A percentile compares a stretch with the other conserved stretches of the same genome.
phyloP scores from a whole-genome alignment of 441 rosid species.

The Kokia cookei region DNA sequence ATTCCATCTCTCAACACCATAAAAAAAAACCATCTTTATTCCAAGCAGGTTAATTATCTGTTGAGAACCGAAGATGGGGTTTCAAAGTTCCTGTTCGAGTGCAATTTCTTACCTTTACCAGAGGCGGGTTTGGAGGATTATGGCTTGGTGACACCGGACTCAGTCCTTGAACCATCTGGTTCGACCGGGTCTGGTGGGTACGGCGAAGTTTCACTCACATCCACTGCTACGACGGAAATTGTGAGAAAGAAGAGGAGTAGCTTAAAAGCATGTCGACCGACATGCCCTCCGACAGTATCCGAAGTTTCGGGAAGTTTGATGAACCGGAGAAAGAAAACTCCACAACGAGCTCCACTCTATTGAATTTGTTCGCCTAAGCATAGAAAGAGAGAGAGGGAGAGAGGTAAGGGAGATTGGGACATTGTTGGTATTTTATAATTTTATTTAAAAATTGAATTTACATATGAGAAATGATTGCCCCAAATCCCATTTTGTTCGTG shows the following conservation, averaged over 20 bases:
- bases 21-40: neutral
- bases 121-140: conserved; percentile 40
- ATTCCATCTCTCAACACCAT: too few species aligned
- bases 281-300: conserved; percentile 24
- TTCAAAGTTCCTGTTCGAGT: conserved; percentile 49
- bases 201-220: conserved; percentile 42
- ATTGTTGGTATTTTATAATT: neutral
- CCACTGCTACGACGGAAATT: conserved; percentile 63
- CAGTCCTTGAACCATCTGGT: conserved; percentile 55
- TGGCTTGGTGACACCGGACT: conserved; percentile 49
- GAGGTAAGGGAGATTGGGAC: neutral
- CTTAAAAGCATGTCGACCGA: conserved; percentile 42
- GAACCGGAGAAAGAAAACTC: conserved; percentile 73
- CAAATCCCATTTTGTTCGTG: conserved; percentile 24
- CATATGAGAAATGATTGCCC: conserved; percentile 3
- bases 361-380: conserved; percentile 12
- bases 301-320: conserved; percentile 45
- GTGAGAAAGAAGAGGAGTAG: conserved; percentile 80
- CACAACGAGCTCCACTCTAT: conserved; percentile 77
- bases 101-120: conserved; percentile 51
- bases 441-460: conserved; percentile 5
- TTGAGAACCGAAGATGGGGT: conserved; percentile 48
- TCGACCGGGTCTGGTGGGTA: conserved; percentile 43
- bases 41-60: conserved; percentile 51
- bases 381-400: neutral